A percentile compares a stretch with the other conserved stretches of the same genome.
Evolutionary conservation across 352 stramenopile genomes (phyloP).

Genomic region (Globisporangium spinosum): DNA sequence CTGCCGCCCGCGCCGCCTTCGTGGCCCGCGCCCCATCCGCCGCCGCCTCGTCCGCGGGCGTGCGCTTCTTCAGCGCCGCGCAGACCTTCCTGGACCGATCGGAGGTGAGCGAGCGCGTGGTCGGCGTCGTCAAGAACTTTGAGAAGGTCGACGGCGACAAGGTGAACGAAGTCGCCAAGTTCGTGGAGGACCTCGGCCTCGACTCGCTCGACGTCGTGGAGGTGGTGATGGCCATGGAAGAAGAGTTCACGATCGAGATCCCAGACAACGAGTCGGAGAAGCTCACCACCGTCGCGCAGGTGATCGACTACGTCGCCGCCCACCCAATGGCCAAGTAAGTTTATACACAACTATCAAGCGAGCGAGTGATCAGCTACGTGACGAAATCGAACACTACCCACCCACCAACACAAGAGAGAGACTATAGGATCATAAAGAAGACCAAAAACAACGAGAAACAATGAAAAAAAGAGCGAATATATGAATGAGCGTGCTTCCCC

Average conservation of each 20-base stretch:
- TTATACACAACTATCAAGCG: neutral
- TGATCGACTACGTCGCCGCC: constrained; percentile 97
- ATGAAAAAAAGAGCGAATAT: constrained; percentile 1
- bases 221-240: constrained; percentile 99
- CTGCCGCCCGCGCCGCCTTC: constrained; percentile 45
- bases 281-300: constrained; percentile 95
- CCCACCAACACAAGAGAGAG: constrained; percentile 4
- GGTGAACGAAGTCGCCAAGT: constrained; percentile 89
- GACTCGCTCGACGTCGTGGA: constrained; percentile 97
- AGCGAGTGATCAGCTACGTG: constrained; percentile 2
- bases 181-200: constrained; percentile 97
- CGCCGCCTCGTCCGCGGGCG: constrained; percentile 17
- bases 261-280: constrained; percentile 99
- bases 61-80: constrained; percentile 76
- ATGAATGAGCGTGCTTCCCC: neutral
- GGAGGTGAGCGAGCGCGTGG: constrained; percentile 96
- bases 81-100: constrained; percentile 87
- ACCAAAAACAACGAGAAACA: constrained; percentile 17
- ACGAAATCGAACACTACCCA: neutral
- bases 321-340: constrained; percentile 99
- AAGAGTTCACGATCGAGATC: constrained; percentile 99
- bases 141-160: constrained; percentile 98
- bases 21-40: constrained; percentile 36
- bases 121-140: constrained; percentile 99
- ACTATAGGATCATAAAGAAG: constrained; percentile 16